A percentile compares a stretch with the other conserved stretches of the same genome.
Evolutionary conservation across 108 stramenopile genomes (phyloP).

Genomic region (Pelagomonas calceolata): DNA sequence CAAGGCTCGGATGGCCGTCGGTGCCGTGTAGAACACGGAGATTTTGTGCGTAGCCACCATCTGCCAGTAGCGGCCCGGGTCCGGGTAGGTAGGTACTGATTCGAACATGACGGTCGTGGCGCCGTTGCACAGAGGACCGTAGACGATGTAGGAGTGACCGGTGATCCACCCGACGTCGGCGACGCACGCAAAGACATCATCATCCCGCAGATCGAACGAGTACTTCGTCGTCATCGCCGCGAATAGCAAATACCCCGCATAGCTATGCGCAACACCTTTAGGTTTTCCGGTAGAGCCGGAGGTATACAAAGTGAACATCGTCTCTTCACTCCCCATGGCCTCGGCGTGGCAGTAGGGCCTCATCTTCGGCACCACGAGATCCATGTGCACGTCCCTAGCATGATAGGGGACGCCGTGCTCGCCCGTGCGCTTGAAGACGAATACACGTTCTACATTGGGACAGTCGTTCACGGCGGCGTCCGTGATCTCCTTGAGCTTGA

Average conservation of each 20-base stretch:
- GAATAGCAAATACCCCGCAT: constrained; percentile 84
- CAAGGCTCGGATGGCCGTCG: constrained; percentile 89
- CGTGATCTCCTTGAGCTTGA: constrained; percentile 75
- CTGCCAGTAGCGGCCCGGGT: constrained; percentile 85
- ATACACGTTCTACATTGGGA: constrained; percentile 60
- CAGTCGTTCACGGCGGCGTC: constrained; percentile 62
- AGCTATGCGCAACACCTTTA: constrained; percentile 85
- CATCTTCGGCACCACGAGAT: constrained; percentile 59
- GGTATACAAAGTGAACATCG: constrained; percentile 92
- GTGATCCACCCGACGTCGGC: constrained; percentile 96
- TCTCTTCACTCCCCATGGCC: constrained; percentile 87
- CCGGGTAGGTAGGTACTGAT: constrained; percentile 81
- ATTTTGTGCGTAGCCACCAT: constrained; percentile 77
- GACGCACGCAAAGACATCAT: constrained; percentile 91
- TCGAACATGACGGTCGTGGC: constrained; percentile 89
- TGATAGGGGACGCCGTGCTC: constrained; percentile 19
- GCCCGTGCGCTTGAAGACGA: constrained; percentile 73
- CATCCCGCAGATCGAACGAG: constrained; percentile 58
- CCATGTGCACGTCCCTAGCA: constrained; percentile 70
- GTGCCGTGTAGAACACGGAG: constrained; percentile 80
- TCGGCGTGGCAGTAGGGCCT: constrained; percentile 91
- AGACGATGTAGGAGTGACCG: constrained; percentile 91
- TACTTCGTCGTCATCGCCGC: constrained; percentile 69
- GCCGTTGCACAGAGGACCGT: constrained; percentile 85
- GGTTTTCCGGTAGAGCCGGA: constrained; percentile 87